A percentile compares a stretch with the other conserved stretches of the same genome.
phyloP scores from a whole-genome alignment of 139 green algal species.

The Chlorella sp. region DNA sequence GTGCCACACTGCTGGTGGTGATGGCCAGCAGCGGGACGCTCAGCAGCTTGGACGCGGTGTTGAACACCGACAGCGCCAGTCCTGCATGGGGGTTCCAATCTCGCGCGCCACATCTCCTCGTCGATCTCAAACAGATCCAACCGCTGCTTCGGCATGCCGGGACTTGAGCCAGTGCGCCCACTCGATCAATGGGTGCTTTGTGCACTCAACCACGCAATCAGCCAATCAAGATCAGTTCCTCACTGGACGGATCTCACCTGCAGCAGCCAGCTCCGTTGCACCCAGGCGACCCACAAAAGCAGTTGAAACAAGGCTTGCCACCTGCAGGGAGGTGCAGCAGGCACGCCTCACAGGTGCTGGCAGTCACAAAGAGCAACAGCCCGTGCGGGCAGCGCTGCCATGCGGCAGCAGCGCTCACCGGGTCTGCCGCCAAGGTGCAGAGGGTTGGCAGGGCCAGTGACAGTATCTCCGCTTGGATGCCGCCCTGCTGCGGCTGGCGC shows the following conservation, averaged over 20 bases:
- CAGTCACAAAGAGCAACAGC: no score
- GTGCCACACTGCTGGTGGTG: slow-evolving; percentile 72
- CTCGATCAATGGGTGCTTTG: no score
- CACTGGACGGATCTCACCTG: no score
- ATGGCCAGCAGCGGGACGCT: slow-evolving; percentile 70
- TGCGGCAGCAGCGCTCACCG: slow-evolving; percentile 19
- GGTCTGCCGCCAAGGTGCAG: slow-evolving; percentile 73
- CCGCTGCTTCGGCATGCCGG: no score
- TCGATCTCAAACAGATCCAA: no score
- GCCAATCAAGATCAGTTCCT: no score
- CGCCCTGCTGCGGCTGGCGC: neutral
- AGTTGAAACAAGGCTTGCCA: slow-evolving; percentile 18
- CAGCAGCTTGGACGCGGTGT: slow-evolving; percentile 74
- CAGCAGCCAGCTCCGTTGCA: slow-evolving; percentile 63
- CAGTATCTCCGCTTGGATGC: slow-evolving; percentile 55
- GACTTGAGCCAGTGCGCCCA: no score
- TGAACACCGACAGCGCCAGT: slow-evolving; percentile 76
- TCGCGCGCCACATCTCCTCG: no score
- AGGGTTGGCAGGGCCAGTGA: slow-evolving; percentile 66
- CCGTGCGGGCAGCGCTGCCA: slow-evolving; percentile 52
- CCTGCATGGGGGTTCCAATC: no score
- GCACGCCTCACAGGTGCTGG: no score
- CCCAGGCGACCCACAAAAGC: slow-evolving; percentile 69
- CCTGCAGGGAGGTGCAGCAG: no score
- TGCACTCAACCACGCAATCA: no score